Evolutionary conservation across 495 filamentous ascomycete genomes (phyloP), one percentile per base, ranked within the genome.

Genomic region (Glonium stellatum): DNA sequence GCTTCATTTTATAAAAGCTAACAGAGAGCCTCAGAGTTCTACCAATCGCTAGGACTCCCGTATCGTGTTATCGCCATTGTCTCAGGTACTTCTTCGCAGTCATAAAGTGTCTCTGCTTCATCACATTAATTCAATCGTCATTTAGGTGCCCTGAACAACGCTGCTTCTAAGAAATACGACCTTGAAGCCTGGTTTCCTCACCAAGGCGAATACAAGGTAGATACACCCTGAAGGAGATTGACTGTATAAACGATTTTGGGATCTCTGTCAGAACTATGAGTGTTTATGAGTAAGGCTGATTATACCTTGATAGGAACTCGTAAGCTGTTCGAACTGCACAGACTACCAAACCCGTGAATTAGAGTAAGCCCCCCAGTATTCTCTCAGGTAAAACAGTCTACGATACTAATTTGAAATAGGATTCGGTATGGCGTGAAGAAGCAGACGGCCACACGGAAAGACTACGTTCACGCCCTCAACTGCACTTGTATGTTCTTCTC

Each of bases 161-260:
- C 90, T 0, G 93, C 95, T 5, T 75, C 89, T 5, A 96, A 95
- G 79, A 98, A 98, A 71, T 95, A 86, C 70, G 93, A 98, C 67
- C 81, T 97, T 15, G 93, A 98, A 71, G 95, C 95, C 1, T 96
- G 91, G 37, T 97, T 97, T 75, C 95, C 92, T 22, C 91, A 89
- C 81, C 89, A 92, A 65, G 85, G 88, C 61, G 95, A 97, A 72
- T 97, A 96, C 81, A 98, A 97, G 75, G 91, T 67, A 35, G 54
- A 61, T 21, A 61, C 19, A 55, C 21, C 15, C 52, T 39, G 25
- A 55, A 22, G 31, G 15, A 21, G 13, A 34, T 34, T 1, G 27
- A 6, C 6, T 31, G 6, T 31, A 31, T 31, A 6, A 6, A 2
- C 27, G 6, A 31, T 31, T 31, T 31, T 31, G 6, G 27, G 27